A percentile compares a stretch with the other conserved stretches of the same genome.
These are phyloP conservation scores for Exophiala lecanii-corni DNA, from an alignment of 2,329 filamentous ascomycete genomes.

Conservation along the genomic window DNA sequence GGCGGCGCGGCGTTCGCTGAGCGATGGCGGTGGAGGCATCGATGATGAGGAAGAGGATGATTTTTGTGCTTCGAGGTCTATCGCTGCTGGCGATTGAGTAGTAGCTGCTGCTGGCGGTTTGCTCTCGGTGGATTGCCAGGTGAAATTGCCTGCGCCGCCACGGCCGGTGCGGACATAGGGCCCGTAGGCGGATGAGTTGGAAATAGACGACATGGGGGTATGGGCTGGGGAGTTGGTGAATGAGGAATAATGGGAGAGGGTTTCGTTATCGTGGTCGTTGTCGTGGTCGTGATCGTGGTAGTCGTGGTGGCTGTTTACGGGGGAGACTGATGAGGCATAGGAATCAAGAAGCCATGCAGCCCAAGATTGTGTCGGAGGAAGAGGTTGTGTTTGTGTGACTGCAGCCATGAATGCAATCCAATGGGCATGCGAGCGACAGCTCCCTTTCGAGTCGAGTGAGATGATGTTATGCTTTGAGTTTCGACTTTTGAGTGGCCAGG, in stretches of 20 bases:
- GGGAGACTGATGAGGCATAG: constrained; percentile 23
- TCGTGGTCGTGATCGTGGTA: no score
- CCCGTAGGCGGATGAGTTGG: constrained; percentile 28
- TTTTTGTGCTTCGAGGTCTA: constrained; percentile 45
- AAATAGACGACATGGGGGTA: constrained; percentile 14
- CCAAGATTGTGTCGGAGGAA: constrained; percentile 20
- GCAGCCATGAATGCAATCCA: not conserved
- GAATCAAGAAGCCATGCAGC: constrained; percentile 27
- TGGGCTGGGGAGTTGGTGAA: constrained; percentile 8
- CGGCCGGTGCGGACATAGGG: constrained; percentile 52
- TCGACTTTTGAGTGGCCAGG: not conserved
- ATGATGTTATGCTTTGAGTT: no score
- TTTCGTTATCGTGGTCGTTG: constrained; percentile 19
- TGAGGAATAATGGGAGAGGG: constrained; percentile 8
- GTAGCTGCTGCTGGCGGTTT: constrained; percentile 30
- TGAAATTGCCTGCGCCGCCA: constrained; percentile 62
- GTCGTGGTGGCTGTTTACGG: constrained; percentile 17
- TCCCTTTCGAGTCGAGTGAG: no score
- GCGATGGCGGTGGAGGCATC: constrained; percentile 22
- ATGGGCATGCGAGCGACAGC: no score
- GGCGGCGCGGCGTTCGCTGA: constrained; percentile 22
- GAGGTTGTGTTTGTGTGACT: not conserved
- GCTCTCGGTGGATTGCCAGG: constrained; percentile 34
- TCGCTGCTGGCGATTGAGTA: constrained; percentile 5
- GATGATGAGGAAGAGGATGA: constrained; percentile 22